Evolutionary conservation across 176 grass and related monocot genomes (phyloP).

Genomic region (Typha latifolia): DNA sequence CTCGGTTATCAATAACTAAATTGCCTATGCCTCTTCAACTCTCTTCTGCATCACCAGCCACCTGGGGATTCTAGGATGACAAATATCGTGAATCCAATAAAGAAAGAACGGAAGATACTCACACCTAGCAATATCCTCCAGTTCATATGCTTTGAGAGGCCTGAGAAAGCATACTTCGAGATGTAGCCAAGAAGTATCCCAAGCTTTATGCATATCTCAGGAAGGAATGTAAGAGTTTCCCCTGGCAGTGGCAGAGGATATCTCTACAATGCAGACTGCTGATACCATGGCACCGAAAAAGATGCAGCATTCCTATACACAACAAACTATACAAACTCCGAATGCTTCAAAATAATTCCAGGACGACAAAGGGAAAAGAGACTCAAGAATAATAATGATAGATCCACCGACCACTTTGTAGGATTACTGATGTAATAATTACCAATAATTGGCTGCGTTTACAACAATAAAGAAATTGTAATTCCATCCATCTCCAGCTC

Average conservation of each 20-base stretch:
- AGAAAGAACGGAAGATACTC: slow-evolving; percentile 68
- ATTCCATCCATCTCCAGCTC: no score
- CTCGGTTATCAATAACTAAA: slow-evolving; percentile 65
- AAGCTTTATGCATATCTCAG: slow-evolving; percentile 85
- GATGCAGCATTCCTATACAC: no score
- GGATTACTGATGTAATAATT: no score
- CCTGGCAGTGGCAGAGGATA: slow-evolving; percentile 55
- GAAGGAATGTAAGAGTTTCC: slow-evolving; percentile 84
- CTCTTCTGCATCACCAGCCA: slow-evolving; percentile 88
- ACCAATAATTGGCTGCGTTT: no score
- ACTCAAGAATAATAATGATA: no score
- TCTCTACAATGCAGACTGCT: slow-evolving; percentile 90
- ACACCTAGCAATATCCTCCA: slow-evolving; percentile 98
- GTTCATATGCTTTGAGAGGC: slow-evolving; percentile 68
- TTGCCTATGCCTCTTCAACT: slow-evolving; percentile 47
- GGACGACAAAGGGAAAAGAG: no score
- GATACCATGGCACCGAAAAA: slow-evolving; percentile 85
- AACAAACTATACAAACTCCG: no score
- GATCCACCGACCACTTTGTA: no score
- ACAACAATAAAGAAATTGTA: no score
- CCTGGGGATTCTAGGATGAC: slow-evolving; percentile 83
- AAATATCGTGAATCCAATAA: slow-evolving; percentile 72
- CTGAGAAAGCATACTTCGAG: slow-evolving; percentile 83
- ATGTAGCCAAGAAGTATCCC: slow-evolving; percentile 89
- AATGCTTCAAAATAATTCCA: no score